These are phyloP conservation scores for Talaromyces sp. DNA, from an alignment of 2,329 filamentous ascomycete species.

Conservation along the genomic window DNA sequence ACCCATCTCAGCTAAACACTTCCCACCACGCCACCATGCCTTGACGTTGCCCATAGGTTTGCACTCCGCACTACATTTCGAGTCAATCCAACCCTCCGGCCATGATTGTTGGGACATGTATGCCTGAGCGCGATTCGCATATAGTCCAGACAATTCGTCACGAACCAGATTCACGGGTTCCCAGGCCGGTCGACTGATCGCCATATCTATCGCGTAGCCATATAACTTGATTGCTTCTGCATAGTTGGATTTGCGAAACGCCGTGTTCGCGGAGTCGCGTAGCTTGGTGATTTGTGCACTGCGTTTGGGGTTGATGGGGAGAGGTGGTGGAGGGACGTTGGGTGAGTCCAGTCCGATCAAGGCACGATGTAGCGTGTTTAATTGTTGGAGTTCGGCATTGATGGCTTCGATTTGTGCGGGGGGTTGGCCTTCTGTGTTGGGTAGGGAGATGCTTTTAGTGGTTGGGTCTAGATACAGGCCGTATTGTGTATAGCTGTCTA, in stretches of 20 bases:
- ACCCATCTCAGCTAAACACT: slow-evolving; percentile 87
- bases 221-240: slow-evolving; percentile 75
- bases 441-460: slow-evolving; percentile 65
- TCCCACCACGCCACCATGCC: slow-evolving; percentile 86
- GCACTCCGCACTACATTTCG: slow-evolving; percentile 80
- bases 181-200: slow-evolving; percentile 73
- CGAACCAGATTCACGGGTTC: slow-evolving; percentile 77
- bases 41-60: slow-evolving; percentile 85
- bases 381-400: slow-evolving; percentile 60
- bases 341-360: slow-evolving; percentile 63
- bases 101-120: slow-evolving; percentile 77
- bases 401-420: slow-evolving; percentile 48
- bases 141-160: slow-evolving; percentile 75
- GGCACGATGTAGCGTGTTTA: slow-evolving; percentile 71
- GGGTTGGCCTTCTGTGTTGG: slow-evolving; percentile 41
- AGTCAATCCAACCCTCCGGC: slow-evolving; percentile 82
- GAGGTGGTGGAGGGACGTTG: slow-evolving; percentile 73
- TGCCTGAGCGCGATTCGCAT: slow-evolving; percentile 84
- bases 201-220: slow-evolving; percentile 85
- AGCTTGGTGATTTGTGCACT: slow-evolving; percentile 83
- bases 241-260: slow-evolving; percentile 73
- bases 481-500: slow-evolving; percentile 65
- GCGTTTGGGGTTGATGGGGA: slow-evolving; percentile 90
- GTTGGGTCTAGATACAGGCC: slow-evolving; percentile 75
- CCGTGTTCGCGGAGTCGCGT: slow-evolving; percentile 76